A percentile compares a stretch with the other conserved stretches of the same genome.
Conservation (phyloP, 2,329 filamentous ascomycete species). For the Ophiostoma sp. region DNA sequence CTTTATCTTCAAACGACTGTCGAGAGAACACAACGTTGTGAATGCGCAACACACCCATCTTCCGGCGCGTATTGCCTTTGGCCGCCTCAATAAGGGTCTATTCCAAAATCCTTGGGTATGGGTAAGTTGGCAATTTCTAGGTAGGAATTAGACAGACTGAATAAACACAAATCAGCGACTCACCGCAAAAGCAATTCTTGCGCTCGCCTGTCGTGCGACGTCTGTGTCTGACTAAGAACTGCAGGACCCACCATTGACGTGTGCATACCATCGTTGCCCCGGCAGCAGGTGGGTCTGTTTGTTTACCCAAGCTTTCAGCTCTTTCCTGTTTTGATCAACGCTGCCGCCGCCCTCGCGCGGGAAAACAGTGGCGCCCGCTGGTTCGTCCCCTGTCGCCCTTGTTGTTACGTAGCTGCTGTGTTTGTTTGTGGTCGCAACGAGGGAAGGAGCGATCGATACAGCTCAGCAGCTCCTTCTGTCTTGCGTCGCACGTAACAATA, state of each 20-base stretch:
- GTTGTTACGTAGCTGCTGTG: background rate
- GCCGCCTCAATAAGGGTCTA: too few species aligned
- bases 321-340: constrained; percentile 25
- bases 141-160: too few species aligned
- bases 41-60: too few species aligned
- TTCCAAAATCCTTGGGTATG: too few species aligned
- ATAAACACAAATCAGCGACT: background rate
- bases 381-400: background rate
- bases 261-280: constrained; percentile 21
- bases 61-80: too few species aligned
- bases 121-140: too few species aligned
- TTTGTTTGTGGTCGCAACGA: constrained; percentile 10
- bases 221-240: background rate
- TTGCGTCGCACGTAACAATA: constrained; percentile 5
- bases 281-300: constrained; percentile 21
- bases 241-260: constrained; percentile 1
- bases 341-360: background rate
- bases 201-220: background rate
- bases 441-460: constrained; percentile 5
- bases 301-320: constrained; percentile 22
- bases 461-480: background rate
- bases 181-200: background rate
- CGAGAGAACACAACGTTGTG: too few species aligned
- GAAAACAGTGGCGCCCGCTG: constrained; percentile 14
- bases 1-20: too few species aligned